phyloP scores from a whole-genome alignment of 176 grass and related monocot species.

The Bromus sterilis region DNA sequence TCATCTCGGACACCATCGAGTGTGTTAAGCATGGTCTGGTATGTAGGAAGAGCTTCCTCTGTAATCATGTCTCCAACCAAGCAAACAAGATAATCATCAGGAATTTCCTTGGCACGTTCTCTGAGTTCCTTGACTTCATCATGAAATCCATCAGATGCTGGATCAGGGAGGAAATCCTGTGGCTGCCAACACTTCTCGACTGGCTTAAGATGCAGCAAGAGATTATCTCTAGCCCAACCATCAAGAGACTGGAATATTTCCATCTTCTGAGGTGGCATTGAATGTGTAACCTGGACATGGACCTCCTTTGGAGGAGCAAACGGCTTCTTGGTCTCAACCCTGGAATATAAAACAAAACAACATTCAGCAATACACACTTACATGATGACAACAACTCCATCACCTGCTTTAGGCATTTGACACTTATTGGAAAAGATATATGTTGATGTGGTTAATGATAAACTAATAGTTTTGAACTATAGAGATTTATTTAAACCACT shows the following conservation, averaged over 20 bases:
- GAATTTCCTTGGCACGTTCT: constrained; percentile 85
- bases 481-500: neutral
- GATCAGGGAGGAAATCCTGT: constrained; percentile 94
- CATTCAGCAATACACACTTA: neutral
- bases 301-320: constrained; percentile 72
- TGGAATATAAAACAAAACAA: constrained; percentile 27
- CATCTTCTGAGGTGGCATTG: constrained; percentile 79
- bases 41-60: constrained; percentile 95
- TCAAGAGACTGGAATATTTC: constrained; percentile 92
- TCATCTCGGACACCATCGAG: constrained; percentile 90
- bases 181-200: constrained; percentile 99
- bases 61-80: constrained; percentile 97
- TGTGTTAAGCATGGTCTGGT: constrained; percentile 98
- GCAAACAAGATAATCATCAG: constrained; percentile 92
- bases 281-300: constrained; percentile 94
- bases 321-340: constrained; percentile 67
- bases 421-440: neutral
- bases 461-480: neutral
- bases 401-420: neutral
- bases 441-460: neutral
- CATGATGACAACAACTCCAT: neutral
- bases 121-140: constrained; percentile 90
- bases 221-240: constrained; percentile 72
- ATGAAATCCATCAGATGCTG: constrained; percentile 74
- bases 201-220: constrained; percentile 74